Evolutionary conservation across 805 yeast genomes (phyloP), one percentile per base, ranked within the genome.

Genomic region (Monosporozyma yasuniensis): DNA sequence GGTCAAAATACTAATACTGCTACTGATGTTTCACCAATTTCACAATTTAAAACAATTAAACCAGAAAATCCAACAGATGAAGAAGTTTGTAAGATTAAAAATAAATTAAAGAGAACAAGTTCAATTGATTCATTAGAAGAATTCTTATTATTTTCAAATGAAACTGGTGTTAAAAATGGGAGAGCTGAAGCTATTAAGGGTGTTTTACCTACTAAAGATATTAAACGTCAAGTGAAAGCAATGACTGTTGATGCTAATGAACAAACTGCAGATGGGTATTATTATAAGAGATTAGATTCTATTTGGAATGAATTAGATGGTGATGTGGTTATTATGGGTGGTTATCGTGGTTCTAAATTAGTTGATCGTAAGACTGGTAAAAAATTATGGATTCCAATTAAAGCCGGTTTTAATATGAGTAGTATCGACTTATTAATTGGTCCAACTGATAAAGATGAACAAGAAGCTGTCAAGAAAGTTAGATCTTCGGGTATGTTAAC

Each of bases 371-470:
- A 69, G 11, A 83, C 95, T 0, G 66, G 72, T 12, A 78, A 81
- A 52, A 71, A 91, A 47, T 77, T 85, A 1, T 90, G 97, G 97
- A 78, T 89, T 39, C 96, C 97, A 0, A 61, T 84, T 5, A 84
- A 85, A 58, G 96, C 91, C 0, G 96, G 96, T 0, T 74, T 90
- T 47, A 82, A 86, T 56, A 70, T 88, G 27, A 71, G 82, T 19
- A 84, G 81, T 58, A 77, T 84, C 52, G 80, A 86, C 69, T 68
- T 90, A 21, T 66, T 79, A 11, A 69, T 90, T 19, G 96, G 96
- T 0, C 91, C 95, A 0, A 70, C 63, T 0, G 82, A 75, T 48
- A 80, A 79, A 46, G 96, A 84, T 61, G 96, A 90, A 65, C 39
- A 66, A 2, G 64, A 71, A 41, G 81, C 84, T 0, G 68, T 72